Percentiles rank a stretch among this genome's conserved stretches.
Conservation (phyloP, 1,284 basidiomycete genomes). For the Paramarasmius palmivorus region DNA sequence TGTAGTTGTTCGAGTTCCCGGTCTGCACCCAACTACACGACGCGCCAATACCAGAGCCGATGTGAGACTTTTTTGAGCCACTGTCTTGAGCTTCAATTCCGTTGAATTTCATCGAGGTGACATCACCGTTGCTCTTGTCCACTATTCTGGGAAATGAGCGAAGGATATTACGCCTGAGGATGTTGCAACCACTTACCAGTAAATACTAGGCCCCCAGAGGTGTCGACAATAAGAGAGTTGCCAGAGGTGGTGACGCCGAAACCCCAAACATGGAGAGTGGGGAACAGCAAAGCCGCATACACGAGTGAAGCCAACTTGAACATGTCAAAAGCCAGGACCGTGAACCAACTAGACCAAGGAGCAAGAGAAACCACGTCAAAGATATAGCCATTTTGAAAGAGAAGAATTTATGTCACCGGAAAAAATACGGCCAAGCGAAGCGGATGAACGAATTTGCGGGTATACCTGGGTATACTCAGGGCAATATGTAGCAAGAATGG, state of each 20-base stretch:
- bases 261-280: slow-evolving; percentile 3
- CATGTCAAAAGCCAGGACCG: too few species aligned
- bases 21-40: slow-evolving; percentile 28
- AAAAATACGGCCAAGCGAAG: too few species aligned
- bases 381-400: too few species aligned
- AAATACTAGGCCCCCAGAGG: slow-evolving; percentile 17
- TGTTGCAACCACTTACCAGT: slow-evolving; percentile 16
- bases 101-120: slow-evolving; percentile 35
- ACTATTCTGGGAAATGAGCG: slow-evolving; percentile 18
- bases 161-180: not conserved
- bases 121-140: slow-evolving; percentile 29
- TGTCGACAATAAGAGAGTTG: slow-evolving; percentile 17
- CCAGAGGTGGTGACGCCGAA: slow-evolving; percentile 17
- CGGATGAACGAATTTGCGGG: too few species aligned
- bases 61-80: slow-evolving; percentile 29
- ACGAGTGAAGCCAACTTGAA: not conserved
- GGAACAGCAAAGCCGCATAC: slow-evolving; percentile 7
- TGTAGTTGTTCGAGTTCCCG: slow-evolving; percentile 33
- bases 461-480: too few species aligned
- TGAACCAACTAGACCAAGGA: too few species aligned
- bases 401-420: too few species aligned
- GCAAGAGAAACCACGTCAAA: too few species aligned
- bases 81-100: slow-evolving; percentile 27
- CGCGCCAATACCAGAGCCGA: slow-evolving; percentile 34
- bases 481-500: too few species aligned